Base-by-base conservation (phyloP, 1,284 basidiomycete species). In the Coniferiporia sulphurascens region DNA sequence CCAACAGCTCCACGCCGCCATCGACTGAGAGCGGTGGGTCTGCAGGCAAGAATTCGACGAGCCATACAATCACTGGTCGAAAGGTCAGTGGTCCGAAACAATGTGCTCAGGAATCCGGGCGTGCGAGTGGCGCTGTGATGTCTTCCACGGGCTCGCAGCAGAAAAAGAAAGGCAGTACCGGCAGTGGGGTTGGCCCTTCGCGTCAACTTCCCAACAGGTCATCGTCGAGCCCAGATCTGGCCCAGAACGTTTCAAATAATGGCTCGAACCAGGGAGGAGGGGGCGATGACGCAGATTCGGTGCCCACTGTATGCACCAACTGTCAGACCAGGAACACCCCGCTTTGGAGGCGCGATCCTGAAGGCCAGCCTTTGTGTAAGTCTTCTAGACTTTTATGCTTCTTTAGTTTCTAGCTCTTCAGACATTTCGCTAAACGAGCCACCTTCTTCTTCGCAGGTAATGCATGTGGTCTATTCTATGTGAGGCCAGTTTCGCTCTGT, bases 261-360 rank as follows among this genome's bases (percentile, higher is more conserved):
- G 72, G 68, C 51, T 61, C 68, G 58, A 65, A 55, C 46, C 55
- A 53, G 45, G 56, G 27, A 69, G 65, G 58, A 81, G 77, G 74
- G 43, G 74, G 71, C 34, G 91, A 91, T 60, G 87, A 89, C 52
- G 80, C 78, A 49, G 88, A 89, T 52, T 76, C 78, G 58, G 70
- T 80, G 5, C 88, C 89, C 4, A 98, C 93, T 1, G 79, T 91
- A 32, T 98, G 95, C 72, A 94, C 91, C 10, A 98, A 98, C 71
- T 98, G 95, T 73, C 86, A 92, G 68, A 98, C 95, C 55, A 96
- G 92, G 34, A 98, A 94, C 71, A 98, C 95, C 45, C 95, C 95
- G 1, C 76, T 98, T 57, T 98, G 95, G 95, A 83, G 95, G 70
- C 80, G 95, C 65, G 94, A 98, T 76, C 92, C 94, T 0, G 94